Percentiles rank a stretch among this genome's conserved stretches.
phyloP scores from a whole-genome alignment of 768 basidiomycete species.

The Pulveroboletus ravenelii region DNA sequence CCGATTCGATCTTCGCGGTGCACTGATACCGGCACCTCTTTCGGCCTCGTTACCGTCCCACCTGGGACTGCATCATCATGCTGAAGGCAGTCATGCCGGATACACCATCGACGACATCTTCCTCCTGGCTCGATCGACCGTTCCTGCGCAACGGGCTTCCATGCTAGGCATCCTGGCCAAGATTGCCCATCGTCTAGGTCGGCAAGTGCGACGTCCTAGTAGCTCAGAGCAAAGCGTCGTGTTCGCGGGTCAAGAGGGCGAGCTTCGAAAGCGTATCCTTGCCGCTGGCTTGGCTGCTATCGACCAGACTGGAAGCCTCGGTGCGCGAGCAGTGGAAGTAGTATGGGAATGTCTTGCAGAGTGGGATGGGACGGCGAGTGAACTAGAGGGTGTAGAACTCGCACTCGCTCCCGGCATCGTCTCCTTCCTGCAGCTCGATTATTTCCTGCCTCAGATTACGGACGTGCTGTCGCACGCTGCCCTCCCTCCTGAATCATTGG shows the following conservation, averaged over 20 bases:
- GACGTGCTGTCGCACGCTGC: constrained; percentile 37
- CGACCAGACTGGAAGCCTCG: constrained; percentile 60
- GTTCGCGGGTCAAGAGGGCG: constrained; percentile 31
- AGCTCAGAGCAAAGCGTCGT: background rate
- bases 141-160: constrained; percentile 75
- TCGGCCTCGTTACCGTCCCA: constrained; percentile 68
- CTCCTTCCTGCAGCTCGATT: constrained; percentile 30
- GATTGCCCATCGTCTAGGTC: constrained; percentile 40
- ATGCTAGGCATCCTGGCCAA: constrained; percentile 73
- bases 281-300: constrained; percentile 65
- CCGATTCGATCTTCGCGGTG: constrained; percentile 76
- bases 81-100: constrained; percentile 69
- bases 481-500: constrained; percentile 44
- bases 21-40: constrained; percentile 52
- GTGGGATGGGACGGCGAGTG: constrained; percentile 42
- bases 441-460: constrained; percentile 49
- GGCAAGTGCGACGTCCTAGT: constrained; percentile 8
- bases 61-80: constrained; percentile 88
- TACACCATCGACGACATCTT: constrained; percentile 88
- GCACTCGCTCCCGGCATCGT: constrained; percentile 15
- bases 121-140: constrained; percentile 71
- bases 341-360: constrained; percentile 69
- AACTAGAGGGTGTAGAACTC: constrained; percentile 44
- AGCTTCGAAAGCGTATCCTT: constrained; percentile 58
- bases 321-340: constrained; percentile 63